Conservation (phyloP, 176 grass and related monocot genomes). For the Triticum monococcum region DNA sequence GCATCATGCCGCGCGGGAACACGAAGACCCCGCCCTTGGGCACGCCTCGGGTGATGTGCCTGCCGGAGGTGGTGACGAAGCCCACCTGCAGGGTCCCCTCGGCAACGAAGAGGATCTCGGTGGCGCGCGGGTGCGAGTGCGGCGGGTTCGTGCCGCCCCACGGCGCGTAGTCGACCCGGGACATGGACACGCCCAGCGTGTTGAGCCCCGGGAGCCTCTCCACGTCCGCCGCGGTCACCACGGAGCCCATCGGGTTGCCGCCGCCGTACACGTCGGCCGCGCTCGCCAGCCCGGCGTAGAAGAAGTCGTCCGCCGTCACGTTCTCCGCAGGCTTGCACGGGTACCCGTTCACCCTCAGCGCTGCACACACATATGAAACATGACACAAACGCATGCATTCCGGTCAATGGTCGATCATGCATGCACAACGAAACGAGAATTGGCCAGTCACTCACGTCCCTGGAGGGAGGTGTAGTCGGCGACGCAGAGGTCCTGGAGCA, state of each 20-base stretch:
- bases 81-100: slow-evolving; percentile 64
- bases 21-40: slow-evolving; percentile 53
- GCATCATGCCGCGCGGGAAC: slow-evolving; percentile 60
- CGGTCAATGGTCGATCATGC: too few relatives aligned
- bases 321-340: slow-evolving; percentile 51
- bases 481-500: slow-evolving; percentile 79
- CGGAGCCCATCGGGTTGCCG: slow-evolving; percentile 48
- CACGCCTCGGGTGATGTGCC: slow-evolving; percentile 34
- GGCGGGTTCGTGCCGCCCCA: slow-evolving; percentile 66
- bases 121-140: slow-evolving; percentile 67
- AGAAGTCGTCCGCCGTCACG: slow-evolving; percentile 63
- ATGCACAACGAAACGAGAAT: too few relatives aligned
- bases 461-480: slow-evolving; percentile 40
- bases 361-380: not conserved
- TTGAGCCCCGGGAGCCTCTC: slow-evolving; percentile 53
- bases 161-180: slow-evolving; percentile 63
- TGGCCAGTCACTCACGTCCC: slow-evolving; percentile 35
- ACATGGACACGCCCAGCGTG: slow-evolving; percentile 66
- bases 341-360: slow-evolving; percentile 60
- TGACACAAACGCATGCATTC: too few relatives aligned
- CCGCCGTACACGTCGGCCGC: slow-evolving; percentile 37
- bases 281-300: slow-evolving; percentile 32
- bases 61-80: slow-evolving; percentile 45
- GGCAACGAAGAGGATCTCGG: slow-evolving; percentile 61
- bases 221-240: slow-evolving; percentile 52